A percentile compares a stretch with the other conserved stretches of the same genome.
Evolutionary conservation across 805 yeast species (phyloP).

Genomic region (Candida railenensis): DNA sequence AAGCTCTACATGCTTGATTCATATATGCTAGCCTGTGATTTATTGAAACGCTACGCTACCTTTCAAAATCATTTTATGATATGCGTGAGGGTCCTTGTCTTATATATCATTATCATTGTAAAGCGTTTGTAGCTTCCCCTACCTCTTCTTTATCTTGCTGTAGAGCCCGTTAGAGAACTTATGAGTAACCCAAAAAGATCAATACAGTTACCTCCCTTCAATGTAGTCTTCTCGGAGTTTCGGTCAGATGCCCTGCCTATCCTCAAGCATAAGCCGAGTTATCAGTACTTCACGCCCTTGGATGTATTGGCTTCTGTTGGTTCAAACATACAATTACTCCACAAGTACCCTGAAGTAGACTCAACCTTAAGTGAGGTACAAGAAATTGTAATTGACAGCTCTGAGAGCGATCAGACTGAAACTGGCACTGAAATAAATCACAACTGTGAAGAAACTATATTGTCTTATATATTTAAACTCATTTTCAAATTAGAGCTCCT

Average conservation of each 20-base stretch:
- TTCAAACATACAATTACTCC: background rate
- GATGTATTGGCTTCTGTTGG: constrained; percentile 1
- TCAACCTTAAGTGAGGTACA: too few species aligned
- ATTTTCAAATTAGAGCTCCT: background rate
- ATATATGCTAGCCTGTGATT: too few species aligned
- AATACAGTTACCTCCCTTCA: background rate
- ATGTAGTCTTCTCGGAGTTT: background rate
- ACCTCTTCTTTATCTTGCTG: too few species aligned
- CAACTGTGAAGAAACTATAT: background rate
- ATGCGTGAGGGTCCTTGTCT: too few species aligned
- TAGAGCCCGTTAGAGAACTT: too few species aligned
- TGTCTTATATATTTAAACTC: background rate
- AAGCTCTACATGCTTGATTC: too few species aligned
- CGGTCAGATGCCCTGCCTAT: background rate
- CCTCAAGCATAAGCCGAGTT: background rate
- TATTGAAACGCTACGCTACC: too few species aligned
- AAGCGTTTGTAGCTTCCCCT: too few species aligned
- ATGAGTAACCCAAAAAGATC: too few species aligned
- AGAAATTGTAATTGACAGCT: background rate
- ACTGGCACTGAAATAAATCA: background rate
- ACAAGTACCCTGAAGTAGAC: too few species aligned
- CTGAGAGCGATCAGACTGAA: background rate
- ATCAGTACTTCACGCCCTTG: background rate
- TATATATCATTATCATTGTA: too few species aligned
- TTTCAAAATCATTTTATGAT: too few species aligned